Base-by-base conservation (phyloP, 306 rosid species). In the Lathyrus sativus region DNA sequence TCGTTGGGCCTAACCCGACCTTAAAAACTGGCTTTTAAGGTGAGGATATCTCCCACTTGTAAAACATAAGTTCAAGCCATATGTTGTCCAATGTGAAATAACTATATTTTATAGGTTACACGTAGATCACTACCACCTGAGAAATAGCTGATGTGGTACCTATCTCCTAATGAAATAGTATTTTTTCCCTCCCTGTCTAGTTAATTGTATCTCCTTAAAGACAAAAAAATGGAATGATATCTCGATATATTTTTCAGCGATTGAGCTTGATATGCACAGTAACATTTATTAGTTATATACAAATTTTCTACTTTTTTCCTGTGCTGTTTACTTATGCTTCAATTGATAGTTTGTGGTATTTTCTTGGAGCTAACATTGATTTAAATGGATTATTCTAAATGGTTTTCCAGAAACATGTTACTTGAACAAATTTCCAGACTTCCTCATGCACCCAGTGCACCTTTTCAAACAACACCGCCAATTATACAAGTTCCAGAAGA, bases 371-470 rank as follows among this genome's bases (percentile, higher is more conserved):
- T 24, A 62, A 79, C 53, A 5, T 24, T 68, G 11, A 44, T 26
- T 56, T 14, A 56, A 56, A 39, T 67, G 64, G 19, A 72, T 70
- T 59, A 1, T 54, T 41, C 53, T 50, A 17, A 67, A 60, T 53
- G 31, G 38, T 38, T 65, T 53, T 68, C 65, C 71, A 91, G 97
- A 81, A 86, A 48, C 71, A 77, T 56, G 2, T 76, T 88, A 14
- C 75, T 91, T 26, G 91, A 88, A 71, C 97, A 85, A 63, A 87
- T 91, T 76, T 73, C 97, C 57, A 68, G 84, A 68, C 73, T 91
- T 49, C 91, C 93, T 15, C 89, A 88, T 84, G 84, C 93, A 14
- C 97, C 96, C 51, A 86, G 97, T 74, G 89, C 70, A 13, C 88
- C 96, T 75, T 88, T 88, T 75, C 91, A 88, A 38, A 85, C 78